These are phyloP conservation scores for Elaeagnus macrophylla DNA, from an alignment of 306 rosid genomes.

Conservation along the genomic window DNA sequence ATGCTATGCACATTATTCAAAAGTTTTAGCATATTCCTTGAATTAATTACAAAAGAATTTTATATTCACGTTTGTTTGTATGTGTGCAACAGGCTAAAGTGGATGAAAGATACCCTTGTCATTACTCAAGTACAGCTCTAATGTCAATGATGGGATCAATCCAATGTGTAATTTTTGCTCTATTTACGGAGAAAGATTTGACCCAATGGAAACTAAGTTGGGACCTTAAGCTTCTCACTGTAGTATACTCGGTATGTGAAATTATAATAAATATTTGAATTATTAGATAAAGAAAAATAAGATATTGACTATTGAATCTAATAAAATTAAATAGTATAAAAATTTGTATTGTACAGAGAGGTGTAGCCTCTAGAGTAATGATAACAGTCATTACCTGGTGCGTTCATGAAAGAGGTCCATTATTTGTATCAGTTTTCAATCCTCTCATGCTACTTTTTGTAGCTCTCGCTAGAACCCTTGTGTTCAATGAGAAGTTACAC, in stretches of 20 bases:
- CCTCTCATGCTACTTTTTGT: slow-evolving; percentile 43
- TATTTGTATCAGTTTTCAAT: slow-evolving; percentile 40
- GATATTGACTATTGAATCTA: too few relatives aligned
- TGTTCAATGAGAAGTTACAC: slow-evolving; percentile 31
- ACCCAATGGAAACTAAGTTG: slow-evolving; percentile 59
- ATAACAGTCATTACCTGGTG: slow-evolving; percentile 27
- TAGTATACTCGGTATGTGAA: slow-evolving; percentile 56
- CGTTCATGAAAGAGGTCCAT: slow-evolving; percentile 39
- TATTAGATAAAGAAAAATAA: too few relatives aligned
- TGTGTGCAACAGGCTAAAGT: slow-evolving; percentile 40
- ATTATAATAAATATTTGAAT: too few relatives aligned
- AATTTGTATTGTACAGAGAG: slow-evolving; percentile 24
- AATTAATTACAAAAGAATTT: not conserved
- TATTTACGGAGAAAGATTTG: slow-evolving; percentile 47
- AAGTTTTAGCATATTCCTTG: too few relatives aligned
- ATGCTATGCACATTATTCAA: too few relatives aligned
- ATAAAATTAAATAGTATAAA: too few relatives aligned
- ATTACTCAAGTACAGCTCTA: slow-evolving; percentile 49
- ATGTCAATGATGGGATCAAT: slow-evolving; percentile 49
- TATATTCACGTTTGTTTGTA: not conserved
- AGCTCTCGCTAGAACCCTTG: slow-evolving; percentile 32
- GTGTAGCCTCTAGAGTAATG: slow-evolving; percentile 33
- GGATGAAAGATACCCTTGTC: slow-evolving; percentile 44
- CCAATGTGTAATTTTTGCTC: slow-evolving; percentile 38
- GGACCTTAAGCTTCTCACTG: slow-evolving; percentile 49